Base-by-base conservation (phyloP, 106 monocot genomes). In the Dendrobium huoshanense region DNA sequence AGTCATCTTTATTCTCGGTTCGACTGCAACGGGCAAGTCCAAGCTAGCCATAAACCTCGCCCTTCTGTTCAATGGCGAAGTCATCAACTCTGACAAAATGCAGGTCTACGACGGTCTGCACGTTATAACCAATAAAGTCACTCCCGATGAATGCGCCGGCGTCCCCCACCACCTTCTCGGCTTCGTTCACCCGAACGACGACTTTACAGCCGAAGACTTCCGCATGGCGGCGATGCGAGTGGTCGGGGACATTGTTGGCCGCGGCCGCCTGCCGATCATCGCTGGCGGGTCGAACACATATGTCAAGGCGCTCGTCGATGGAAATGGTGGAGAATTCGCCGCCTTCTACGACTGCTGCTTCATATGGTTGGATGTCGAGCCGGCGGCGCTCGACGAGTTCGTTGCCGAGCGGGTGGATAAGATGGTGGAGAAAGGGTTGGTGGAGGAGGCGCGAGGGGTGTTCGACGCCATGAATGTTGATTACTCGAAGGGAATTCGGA, bases 11-110 rank as follows among this genome's bases (percentile, higher is more conserved):
- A 48, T 84, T 54, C 47, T 93, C 72, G 92, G 92, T 16, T 83
- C 90, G 4, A 88, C 92, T 8, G 92, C 87, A 56, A 88, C 90
- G 29, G 92, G 92, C 11, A 93, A 93, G 48, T 88, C 92, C 5
- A 82, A 84, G 80, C 88, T 93, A 33, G 83, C 92, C 55, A 82
- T 93, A 73, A 84, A 85, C 79, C 86, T 93, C n/a, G 92, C 90
- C 55, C 7, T 19, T 44, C 77, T 51, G 18, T 88, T 88, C 47
- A 43, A 22, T 43, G 90, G 84, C 5, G 92, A 93, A 58, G 72
- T 93, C 33, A 74, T 93, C 42, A 93, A 93, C 74, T 90, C 90
- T 19, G 93, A 93, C 88, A 93, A 93, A 73, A 93, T 93, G 77
- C 93, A 93, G 55, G 84, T 93, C 9, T 85, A 93, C 83, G 72